A percentile compares a stretch with the other conserved stretches of the same genome.
phyloP scores from a whole-genome alignment of 1,284 basidiomycete genomes.

The Peniophora sp. region DNA sequence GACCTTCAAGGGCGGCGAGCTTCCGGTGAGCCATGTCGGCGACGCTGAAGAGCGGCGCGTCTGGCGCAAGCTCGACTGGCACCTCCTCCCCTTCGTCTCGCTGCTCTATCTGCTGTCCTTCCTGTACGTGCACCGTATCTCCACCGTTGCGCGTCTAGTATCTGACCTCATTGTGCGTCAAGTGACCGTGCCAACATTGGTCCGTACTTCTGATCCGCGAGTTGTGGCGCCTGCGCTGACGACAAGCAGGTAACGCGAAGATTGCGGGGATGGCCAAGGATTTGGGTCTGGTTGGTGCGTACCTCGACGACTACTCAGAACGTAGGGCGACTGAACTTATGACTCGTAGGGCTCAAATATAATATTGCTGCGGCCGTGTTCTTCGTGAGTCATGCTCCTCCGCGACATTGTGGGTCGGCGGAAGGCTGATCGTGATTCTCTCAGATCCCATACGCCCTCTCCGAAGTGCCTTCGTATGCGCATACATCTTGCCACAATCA shows the following conservation, averaged over 20 bases:
- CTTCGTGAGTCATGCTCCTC: constrained; percentile 8
- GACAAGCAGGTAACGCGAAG: constrained; percentile 13
- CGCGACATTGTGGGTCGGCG: neutral
- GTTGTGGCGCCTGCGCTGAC: neutral
- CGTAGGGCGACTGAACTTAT: neutral
- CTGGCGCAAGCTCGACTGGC: constrained; percentile 40
- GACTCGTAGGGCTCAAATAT: constrained; percentile 10
- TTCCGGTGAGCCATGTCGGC: neutral
- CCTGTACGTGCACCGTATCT: constrained; percentile 33
- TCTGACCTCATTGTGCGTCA: constrained; percentile 2
- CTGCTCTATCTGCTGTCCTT: constrained; percentile 56
- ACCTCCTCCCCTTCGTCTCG: constrained; percentile 42
- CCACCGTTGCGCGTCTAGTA: no score
- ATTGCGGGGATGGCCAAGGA: constrained; percentile 15
- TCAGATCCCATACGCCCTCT: constrained; percentile 12
- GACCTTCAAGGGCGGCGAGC: neutral
- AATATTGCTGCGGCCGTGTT: constrained; percentile 14
- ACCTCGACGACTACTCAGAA: no score
- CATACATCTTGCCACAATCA: neutral
- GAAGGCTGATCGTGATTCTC: neutral
- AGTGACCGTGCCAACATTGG: constrained; percentile 30
- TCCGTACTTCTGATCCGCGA: constrained; percentile 6
- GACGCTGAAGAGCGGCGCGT: constrained; percentile 23
- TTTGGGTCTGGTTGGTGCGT: constrained; percentile 7
- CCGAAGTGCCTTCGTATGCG: constrained; percentile 13